Evolutionary conservation across 2,329 filamentous ascomycete species (phyloP).

Genomic region (Didymella lethalis): DNA sequence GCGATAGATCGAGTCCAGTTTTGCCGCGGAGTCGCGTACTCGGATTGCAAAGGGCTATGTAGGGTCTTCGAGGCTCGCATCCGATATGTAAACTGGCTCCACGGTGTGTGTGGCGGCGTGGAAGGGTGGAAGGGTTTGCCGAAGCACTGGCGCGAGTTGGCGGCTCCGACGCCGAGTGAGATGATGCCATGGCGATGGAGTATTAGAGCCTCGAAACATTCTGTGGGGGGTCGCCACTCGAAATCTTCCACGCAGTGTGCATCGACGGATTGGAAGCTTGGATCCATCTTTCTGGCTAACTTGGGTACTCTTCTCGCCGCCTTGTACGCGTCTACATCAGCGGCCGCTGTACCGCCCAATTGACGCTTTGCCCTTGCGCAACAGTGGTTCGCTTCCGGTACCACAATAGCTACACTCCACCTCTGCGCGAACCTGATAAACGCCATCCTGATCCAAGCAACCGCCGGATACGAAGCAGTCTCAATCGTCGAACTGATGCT

Average conservation of each 20-base stretch:
- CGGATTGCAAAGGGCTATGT: slow-evolving; percentile 39
- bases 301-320: slow-evolving; percentile 28
- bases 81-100: slow-evolving; percentile 45
- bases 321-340: slow-evolving; percentile 9
- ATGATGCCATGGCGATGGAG: slow-evolving; percentile 47
- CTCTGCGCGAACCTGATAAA: slow-evolving; percentile 36
- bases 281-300: slow-evolving; percentile 35
- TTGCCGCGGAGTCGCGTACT: slow-evolving; percentile 40
- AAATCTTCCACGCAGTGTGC: slow-evolving; percentile 24
- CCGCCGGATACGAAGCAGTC: slow-evolving; percentile 32
- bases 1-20: slow-evolving; percentile 43
- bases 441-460: slow-evolving; percentile 31
- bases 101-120: slow-evolving; percentile 39
- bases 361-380: background rate
- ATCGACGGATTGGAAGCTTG: slow-evolving; percentile 35
- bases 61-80: slow-evolving; percentile 44
- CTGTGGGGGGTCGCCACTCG: background rate
- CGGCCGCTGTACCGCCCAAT: background rate
- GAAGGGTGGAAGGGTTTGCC: slow-evolving; percentile 44
- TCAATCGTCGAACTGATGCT: slow-evolving; percentile 36
- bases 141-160: slow-evolving; percentile 38
- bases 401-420: slow-evolving; percentile 32
- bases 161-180: slow-evolving; percentile 32
- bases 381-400: slow-evolving; percentile 32
- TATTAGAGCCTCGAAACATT: slow-evolving; percentile 25